Conservation (phyloP, 352 stramenopile species). For the Hyaloperonospora brassicae region DNA sequence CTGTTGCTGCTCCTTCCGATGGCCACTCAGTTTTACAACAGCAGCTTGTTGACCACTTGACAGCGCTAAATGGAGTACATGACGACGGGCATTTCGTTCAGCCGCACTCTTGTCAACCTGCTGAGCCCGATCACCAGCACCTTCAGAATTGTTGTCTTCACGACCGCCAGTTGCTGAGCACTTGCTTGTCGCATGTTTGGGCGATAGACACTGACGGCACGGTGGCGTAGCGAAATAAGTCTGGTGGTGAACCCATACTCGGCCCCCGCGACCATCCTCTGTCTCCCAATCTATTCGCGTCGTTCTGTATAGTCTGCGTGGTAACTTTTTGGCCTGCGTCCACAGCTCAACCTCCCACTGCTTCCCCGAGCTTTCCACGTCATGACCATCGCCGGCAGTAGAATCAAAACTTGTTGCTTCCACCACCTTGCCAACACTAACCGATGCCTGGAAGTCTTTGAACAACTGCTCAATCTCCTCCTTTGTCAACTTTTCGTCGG, state of each 20-base stretch:
- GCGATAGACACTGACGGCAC: slow-evolving; percentile 30
- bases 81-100: slow-evolving; percentile 15
- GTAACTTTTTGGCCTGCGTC: slow-evolving; percentile 24
- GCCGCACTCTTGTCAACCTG: background rate
- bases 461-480: slow-evolving; percentile 27
- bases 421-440: slow-evolving; percentile 29
- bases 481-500: slow-evolving; percentile 30
- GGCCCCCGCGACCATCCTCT: slow-evolving; percentile 13
- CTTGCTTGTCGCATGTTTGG: slow-evolving; percentile 19
- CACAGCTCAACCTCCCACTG: slow-evolving; percentile 35
- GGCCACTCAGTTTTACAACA: slow-evolving; percentile 15
- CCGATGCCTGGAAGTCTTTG: slow-evolving; percentile 28
- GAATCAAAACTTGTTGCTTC: slow-evolving; percentile 4
- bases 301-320: slow-evolving; percentile 21
- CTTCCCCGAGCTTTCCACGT: slow-evolving; percentile 11
- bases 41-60: slow-evolving; percentile 3
- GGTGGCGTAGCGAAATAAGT: slow-evolving; percentile 29
- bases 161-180: slow-evolving; percentile 11
- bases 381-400: background rate
- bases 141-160: slow-evolving; percentile 6
- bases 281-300: slow-evolving; percentile 40
- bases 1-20: slow-evolving; percentile 22
- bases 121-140: slow-evolving; percentile 13
- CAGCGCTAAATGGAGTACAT: slow-evolving; percentile 24
- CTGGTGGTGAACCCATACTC: slow-evolving; percentile 46